phyloP scores from a whole-genome alignment of 2,329 filamentous ascomycete species.

The Trematosphaeria pertusa region DNA sequence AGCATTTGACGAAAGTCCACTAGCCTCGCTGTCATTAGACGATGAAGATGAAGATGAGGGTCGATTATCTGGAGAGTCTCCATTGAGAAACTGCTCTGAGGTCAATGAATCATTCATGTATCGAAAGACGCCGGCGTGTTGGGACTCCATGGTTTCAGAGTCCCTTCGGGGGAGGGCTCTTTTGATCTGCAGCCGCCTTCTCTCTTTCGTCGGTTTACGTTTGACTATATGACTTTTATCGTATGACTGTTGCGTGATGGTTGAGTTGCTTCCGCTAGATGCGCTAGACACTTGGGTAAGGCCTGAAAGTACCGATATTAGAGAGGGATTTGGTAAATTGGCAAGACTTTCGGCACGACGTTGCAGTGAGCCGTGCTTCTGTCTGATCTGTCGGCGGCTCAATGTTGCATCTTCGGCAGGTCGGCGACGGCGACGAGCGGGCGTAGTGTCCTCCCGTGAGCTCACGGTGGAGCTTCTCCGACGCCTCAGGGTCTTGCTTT shows the following conservation, averaged over 20 bases:
- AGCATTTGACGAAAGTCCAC: conserved; percentile 29
- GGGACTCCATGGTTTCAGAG: conserved; percentile 19
- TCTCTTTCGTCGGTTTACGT: conserved; percentile 28
- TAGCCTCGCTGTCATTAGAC: conserved; percentile 26
- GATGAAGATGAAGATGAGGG: conserved; percentile 30
- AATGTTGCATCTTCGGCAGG: conserved; percentile 27
- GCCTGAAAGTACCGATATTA: conserved; percentile 51
- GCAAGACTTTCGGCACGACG: conserved; percentile 38
- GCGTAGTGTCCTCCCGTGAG: conserved; percentile 17
- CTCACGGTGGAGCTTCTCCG: conserved; percentile 31
- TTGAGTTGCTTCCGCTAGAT: conserved; percentile 56
- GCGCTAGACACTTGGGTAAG: conserved; percentile 50
- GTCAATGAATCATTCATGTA: conserved; percentile 27
- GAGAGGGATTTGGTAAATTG: conserved; percentile 49
- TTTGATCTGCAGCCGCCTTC: conserved; percentile 19
- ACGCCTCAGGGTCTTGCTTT: conserved; percentile 28
- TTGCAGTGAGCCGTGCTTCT: conserved; percentile 42
- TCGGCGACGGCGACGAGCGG: conserved; percentile 22
- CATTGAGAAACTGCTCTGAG: conserved; percentile 16
- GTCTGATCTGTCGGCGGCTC: conserved; percentile 38
- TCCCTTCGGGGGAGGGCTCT: conserved; percentile 18
- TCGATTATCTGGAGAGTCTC: conserved; percentile 17
- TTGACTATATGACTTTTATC: conserved; percentile 34
- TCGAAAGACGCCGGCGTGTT: conserved; percentile 37
- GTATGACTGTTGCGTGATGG: conserved; percentile 54